phyloP scores from a whole-genome alignment of 176 grass and related monocot genomes.

The Calamus simplicifolius region DNA sequence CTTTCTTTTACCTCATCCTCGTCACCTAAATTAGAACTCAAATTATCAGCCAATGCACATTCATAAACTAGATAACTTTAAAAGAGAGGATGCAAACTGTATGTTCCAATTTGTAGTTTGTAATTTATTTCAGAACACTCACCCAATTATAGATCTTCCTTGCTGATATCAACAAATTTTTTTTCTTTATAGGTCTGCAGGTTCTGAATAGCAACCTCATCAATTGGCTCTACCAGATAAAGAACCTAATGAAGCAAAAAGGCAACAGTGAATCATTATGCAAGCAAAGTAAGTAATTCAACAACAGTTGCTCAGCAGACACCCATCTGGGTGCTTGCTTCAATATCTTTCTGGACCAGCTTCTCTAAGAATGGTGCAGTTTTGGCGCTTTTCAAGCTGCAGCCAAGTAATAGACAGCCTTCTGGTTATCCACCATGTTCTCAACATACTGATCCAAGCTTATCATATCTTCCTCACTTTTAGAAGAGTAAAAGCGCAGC shows the following conservation, averaged over 20 bases:
- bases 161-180: conserved; percentile 80
- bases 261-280: too few relatives aligned
- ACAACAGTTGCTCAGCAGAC: too few relatives aligned
- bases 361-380: conserved; percentile 88
- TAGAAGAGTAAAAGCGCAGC: too few relatives aligned
- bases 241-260: conserved; percentile 42
- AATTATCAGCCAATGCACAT: too few relatives aligned
- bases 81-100: too few relatives aligned
- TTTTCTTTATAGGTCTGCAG: conserved; percentile 93
- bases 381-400: conserved; percentile 72
- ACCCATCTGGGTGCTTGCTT: conserved; percentile 20
- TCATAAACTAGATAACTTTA: too few relatives aligned
- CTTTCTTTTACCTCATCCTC: too few relatives aligned
- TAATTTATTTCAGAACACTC: too few relatives aligned
- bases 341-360: conserved; percentile 79
- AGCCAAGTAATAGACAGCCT: conserved; percentile 88
- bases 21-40: too few relatives aligned
- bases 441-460: conserved; percentile 87
- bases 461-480: conserved; percentile 58
- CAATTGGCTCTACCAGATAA: conserved; percentile 79
- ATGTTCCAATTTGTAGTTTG: too few relatives aligned
- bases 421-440: conserved; percentile 68
- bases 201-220: conserved; percentile 96
- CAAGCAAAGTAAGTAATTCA: too few relatives aligned
- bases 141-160: too few relatives aligned